phyloP scores from a whole-genome alignment of 768 basidiomycete species.

The Asterophora parasitica region DNA sequence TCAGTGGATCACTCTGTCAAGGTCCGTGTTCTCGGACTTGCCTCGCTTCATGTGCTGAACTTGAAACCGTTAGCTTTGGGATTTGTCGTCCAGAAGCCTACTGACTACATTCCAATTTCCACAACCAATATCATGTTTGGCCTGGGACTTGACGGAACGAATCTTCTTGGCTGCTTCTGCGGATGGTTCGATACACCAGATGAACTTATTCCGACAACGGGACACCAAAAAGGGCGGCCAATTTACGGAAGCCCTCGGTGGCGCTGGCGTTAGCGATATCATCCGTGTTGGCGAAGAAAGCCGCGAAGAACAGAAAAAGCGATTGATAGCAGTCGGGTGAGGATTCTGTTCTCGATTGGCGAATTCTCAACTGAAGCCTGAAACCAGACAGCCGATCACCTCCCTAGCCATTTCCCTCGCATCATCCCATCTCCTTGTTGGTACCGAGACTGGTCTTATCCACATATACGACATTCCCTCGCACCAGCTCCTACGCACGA shows the following conservation, averaged over 20 bases:
- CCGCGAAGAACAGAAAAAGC: slow-evolving; percentile 40
- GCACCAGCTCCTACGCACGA: slow-evolving; percentile 81
- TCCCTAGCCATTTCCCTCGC: slow-evolving; percentile 74
- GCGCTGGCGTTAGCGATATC: slow-evolving; percentile 65
- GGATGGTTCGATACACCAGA: slow-evolving; percentile 72
- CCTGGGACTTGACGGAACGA: slow-evolving; percentile 83
- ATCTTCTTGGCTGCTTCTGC: slow-evolving; percentile 82
- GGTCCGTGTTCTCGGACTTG: slow-evolving; percentile 34
- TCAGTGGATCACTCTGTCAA: slow-evolving; percentile 91
- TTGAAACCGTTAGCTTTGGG: slow-evolving; percentile 60
- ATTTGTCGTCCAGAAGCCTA: slow-evolving; percentile 65
- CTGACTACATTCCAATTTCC: slow-evolving; percentile 89
- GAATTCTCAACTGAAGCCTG: not conserved
- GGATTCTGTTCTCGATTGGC: slow-evolving; percentile 8
- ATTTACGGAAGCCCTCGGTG: slow-evolving; percentile 67
- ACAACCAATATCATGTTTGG: slow-evolving; percentile 60
- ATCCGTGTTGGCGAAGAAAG: slow-evolving; percentile 61
- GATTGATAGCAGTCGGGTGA: slow-evolving; percentile 71
- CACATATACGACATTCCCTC: slow-evolving; percentile 86
- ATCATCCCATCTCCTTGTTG: slow-evolving; percentile 73
- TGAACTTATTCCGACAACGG: slow-evolving; percentile 69
- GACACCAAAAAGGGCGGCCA: slow-evolving; percentile 48
- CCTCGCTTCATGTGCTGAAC: slow-evolving; percentile 8
- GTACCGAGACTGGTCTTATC: slow-evolving; percentile 69
- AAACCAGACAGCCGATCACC: slow-evolving; percentile 63